Conservation (phyloP, 202 grass and related monocot genomes). For the Dendrocalamus latiflorus region DNA sequence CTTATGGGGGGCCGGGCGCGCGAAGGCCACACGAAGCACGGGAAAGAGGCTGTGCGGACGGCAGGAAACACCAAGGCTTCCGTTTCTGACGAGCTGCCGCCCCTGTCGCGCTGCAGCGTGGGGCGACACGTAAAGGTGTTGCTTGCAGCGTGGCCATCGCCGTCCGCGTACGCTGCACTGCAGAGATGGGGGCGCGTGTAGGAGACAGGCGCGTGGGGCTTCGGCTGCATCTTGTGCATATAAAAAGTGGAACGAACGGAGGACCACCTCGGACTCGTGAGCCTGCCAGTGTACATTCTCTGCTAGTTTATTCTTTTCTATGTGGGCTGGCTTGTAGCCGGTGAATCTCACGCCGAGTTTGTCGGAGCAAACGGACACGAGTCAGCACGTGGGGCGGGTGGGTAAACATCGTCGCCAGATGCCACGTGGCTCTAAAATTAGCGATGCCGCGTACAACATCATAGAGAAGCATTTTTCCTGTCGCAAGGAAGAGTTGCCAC, state of each 20-base stretch:
- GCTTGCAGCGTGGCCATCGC: constrained; percentile 9
- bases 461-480: too few species aligned
- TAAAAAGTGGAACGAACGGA: neutral
- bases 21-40: constrained; percentile 45
- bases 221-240: neutral
- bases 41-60: constrained; percentile 41
- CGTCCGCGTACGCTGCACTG: constrained; percentile 17
- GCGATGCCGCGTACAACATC: too few species aligned
- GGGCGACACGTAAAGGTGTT: constrained; percentile 27
- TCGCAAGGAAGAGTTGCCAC: too few species aligned
- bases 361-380: constrained; percentile 23
- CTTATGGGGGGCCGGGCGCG: neutral
- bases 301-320: constrained; percentile 6
- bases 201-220: constrained; percentile 34
- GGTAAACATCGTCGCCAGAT: too few species aligned
- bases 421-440: too few species aligned
- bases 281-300: constrained; percentile 29
- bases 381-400: neutral
- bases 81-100: constrained; percentile 29
- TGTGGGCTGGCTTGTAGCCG: neutral
- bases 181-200: neutral
- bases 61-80: constrained; percentile 44
- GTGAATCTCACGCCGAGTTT: neutral
- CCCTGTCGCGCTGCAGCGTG: neutral
- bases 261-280: constrained; percentile 22